phyloP scores from a whole-genome alignment of 2,329 filamentous ascomycete species.

The Neopestalotiopsis clavispora region DNA sequence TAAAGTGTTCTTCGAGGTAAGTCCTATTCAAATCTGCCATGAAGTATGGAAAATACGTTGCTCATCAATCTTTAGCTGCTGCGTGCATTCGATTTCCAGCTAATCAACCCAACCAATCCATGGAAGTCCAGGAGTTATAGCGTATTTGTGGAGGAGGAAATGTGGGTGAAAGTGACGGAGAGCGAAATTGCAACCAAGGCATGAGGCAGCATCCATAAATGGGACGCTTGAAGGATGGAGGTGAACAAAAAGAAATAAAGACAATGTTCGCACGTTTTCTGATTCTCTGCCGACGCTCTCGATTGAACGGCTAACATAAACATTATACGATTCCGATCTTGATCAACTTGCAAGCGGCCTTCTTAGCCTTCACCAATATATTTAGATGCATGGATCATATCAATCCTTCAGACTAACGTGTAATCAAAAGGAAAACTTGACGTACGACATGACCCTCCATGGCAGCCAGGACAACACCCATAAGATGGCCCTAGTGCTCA shows the following conservation, averaged over 20 bases:
- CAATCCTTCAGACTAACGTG: background rate
- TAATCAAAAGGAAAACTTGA: background rate
- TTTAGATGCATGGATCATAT: too few species aligned
- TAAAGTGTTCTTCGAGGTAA: conserved; percentile 48
- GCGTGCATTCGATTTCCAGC: conserved; percentile 35
- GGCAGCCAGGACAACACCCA: background rate
- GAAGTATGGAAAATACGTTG: background rate
- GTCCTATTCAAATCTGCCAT: conserved; percentile 15
- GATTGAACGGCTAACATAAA: too few species aligned
- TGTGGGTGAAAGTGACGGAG: conserved; percentile 32
- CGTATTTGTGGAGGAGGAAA: conserved; percentile 28
- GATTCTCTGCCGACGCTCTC: background rate
- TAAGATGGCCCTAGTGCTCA: background rate
- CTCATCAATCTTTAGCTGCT: conserved; percentile 19
- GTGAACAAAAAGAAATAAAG: background rate
- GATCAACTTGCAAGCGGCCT: too few species aligned
- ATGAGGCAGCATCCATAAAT: background rate
- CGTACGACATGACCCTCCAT: background rate
- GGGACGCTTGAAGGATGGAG: too few species aligned
- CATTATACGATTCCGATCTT: too few species aligned
- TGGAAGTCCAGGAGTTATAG: conserved; percentile 25
- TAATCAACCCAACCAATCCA: conserved; percentile 30
- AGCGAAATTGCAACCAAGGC: background rate
- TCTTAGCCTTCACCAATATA: too few species aligned
- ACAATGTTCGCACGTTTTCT: background rate